Base-by-base conservation (phyloP, 2,329 filamentous ascomycete genomes). In the Pseudogymnoascus sp. region DNA sequence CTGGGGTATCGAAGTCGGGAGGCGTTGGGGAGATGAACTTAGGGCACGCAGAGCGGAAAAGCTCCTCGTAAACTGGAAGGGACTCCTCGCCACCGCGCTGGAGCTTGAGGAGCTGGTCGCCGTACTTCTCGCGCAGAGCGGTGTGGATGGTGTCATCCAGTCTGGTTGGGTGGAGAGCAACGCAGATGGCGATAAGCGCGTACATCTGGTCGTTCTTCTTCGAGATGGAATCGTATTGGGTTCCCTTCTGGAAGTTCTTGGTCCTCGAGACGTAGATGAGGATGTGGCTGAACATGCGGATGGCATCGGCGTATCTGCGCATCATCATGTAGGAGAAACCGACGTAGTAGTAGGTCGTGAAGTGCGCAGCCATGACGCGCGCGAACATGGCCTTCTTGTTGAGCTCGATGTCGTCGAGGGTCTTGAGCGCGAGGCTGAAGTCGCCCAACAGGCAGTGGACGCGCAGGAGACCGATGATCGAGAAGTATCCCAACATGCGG, bases 151-250 rank as follows among this genome's bases (percentile, higher is more conserved):
- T 97, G 83, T 99, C 95, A 76, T 99, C 95, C 72, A 99, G 87
- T 71, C 95, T 88, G 63, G 93, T 97, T 64, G 95, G 95, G 80
- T 96, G 90, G 84, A 99, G 96, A 68, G 95, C 93, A 64, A 97
- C 93, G 78, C 95, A 99, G 80, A 99, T 97, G 77, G 95, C 93
- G 72, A 99, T 96, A 70, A 99, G 86, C 40, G 95, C 95, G 77
- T 97, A 97, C 93, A 99, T 97, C 84, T 99, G 95, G 78, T 99
- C 95, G 78, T 96, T 97, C 88, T 97, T 97, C 89, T 99, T 99
- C 73, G 91, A 93, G 78, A 97, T 97, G 67, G 91, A 96, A 78
- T 99, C 95, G 81, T 96, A 97, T 81, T 96, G 90, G 28, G 90
- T 89, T 77, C 93, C 96, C 88, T 97, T 99, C 81, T 99, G 95